Evolutionary conservation across 208 protist genomes (phyloP), one percentile per base, ranked within the genome.

Genomic region (Wallacemonas sp.): DNA sequence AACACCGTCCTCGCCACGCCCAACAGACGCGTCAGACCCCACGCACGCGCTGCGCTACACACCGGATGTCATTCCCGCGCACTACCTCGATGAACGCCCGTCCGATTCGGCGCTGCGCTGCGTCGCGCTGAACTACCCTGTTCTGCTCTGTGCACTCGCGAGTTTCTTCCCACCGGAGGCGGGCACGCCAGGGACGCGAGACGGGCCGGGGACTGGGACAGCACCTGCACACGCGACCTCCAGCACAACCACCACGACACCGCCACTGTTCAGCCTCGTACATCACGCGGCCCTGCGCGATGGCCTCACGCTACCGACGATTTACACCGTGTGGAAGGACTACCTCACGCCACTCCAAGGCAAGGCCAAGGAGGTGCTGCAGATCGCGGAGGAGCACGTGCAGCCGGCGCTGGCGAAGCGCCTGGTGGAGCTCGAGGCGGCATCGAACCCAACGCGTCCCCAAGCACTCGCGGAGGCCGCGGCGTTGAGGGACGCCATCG

Each of bases 1-100:
- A 17, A 49, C 44, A 23, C 9, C 17, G 17, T 9, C 9, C 5
- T 26, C 19, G 44, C 44, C 36, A 41, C 14, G 9, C 9, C 36
- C 6, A 6, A 41, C 36, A 41, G 6, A 6, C 36, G 36, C 14
- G 6, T 6, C 36, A 6, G 36, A 61, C 29, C 12, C 48, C 9
- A 2, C 41, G 23, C 52, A 11, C 12, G 24, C 27, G 34, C 30
- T 65, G 39, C 12, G 43, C 17, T 90, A 85, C 72, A 80, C 79
- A 27, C 65, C 76, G 2, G 72, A 87, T 39, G 68, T 72, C 41
- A 80, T 93, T 49, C 74, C 78, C 4, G 68, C 81, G 43, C 70
- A 80, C 29, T 93, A 87, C 61, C 68, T 90, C 38, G 83, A 93
- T 58, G 52, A 55, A 19, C 61, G 70, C 1, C 87, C 87, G 30